Evolutionary conservation across 768 basidiomycete genomes (phyloP).

Genomic region (Leccinum variicolor): DNA sequence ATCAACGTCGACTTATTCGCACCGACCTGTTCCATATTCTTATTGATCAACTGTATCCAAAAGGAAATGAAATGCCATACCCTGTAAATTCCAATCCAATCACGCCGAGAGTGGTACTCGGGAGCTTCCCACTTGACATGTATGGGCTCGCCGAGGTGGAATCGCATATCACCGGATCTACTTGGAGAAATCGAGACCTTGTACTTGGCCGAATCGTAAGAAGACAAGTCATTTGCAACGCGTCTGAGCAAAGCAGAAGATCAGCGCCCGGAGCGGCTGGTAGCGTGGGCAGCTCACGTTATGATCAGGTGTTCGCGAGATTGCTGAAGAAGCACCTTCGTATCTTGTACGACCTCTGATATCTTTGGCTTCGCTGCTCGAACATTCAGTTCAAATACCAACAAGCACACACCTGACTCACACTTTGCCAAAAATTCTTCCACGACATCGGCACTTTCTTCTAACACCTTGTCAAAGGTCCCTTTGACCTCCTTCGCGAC

Average conservation of each 20-base stretch:
- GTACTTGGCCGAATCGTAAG: constrained; percentile 81
- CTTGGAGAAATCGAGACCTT: constrained; percentile 57
- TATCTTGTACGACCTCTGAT: constrained; percentile 89
- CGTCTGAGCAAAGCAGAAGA: constrained; percentile 43
- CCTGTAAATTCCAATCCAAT: constrained; percentile 95
- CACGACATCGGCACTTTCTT: constrained; percentile 88
- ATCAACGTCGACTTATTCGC: constrained; percentile 82
- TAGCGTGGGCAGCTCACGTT: constrained; percentile 53
- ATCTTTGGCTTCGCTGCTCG: constrained; percentile 77
- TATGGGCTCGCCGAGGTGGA: constrained; percentile 91
- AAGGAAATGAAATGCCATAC: constrained; percentile 35
- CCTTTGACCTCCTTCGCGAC: constrained; percentile 91
- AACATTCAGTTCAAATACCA: constrained; percentile 4
- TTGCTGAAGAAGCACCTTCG: constrained; percentile 86
- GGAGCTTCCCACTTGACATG: constrained; percentile 86
- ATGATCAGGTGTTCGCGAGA: constrained; percentile 89
- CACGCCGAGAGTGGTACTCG: constrained; percentile 77
- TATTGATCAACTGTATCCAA: not conserved
- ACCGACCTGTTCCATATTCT: constrained; percentile 56
- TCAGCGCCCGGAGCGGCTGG: not conserved
- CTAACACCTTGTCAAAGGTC: constrained; percentile 93
- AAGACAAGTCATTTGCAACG: constrained; percentile 76
- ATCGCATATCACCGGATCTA: constrained; percentile 51
- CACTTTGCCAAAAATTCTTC: constrained; percentile 93
- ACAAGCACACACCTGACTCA: constrained; percentile 37